phyloP scores from a whole-genome alignment of 352 stramenopile genomes.

The Phytophthora crassamura region DNA sequence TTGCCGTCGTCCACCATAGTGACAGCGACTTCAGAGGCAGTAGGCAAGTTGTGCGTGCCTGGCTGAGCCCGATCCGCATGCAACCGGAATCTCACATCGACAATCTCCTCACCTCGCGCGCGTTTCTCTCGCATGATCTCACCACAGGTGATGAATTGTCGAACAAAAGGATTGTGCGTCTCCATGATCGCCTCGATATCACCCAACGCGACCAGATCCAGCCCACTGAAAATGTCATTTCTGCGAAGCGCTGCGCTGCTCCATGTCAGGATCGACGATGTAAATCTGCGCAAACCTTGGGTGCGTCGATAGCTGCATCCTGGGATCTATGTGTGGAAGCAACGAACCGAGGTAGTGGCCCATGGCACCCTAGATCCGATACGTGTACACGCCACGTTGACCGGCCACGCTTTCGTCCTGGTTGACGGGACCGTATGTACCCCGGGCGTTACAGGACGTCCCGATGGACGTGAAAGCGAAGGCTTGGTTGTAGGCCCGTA shows the following conservation, averaged over 20 bases:
- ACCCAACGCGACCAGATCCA: not conserved
- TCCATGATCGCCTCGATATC: constrained; percentile 8
- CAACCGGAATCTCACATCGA: not conserved
- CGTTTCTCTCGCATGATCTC: not conserved
- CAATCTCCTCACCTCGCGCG: not conserved
- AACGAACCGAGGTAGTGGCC: constrained; percentile 3
- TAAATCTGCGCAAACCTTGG: constrained; percentile 21
- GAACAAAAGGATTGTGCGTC: not conserved
- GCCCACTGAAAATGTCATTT: not conserved
- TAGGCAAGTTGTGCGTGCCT: constrained; percentile 3
- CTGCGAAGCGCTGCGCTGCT: not conserved
- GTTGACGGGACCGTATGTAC: not conserved
- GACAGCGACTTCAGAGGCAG: constrained; percentile 4
- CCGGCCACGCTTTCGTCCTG: constrained; percentile 6
- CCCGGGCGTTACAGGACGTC: not conserved
- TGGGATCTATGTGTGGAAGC: not conserved
- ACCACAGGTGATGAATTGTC: not conserved
- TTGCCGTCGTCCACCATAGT: constrained; percentile 7
- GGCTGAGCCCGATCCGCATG: not conserved
- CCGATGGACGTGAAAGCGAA: constrained; percentile 23
- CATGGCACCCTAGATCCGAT: not conserved
- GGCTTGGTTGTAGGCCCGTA: constrained; percentile 20
- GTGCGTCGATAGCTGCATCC: not conserved
- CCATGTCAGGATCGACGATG: constrained; percentile 12
- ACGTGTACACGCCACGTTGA: constrained; percentile 3